Evolutionary conservation across 345 rosid genomes (phyloP).

Genomic region (Populus ilicifolia): DNA sequence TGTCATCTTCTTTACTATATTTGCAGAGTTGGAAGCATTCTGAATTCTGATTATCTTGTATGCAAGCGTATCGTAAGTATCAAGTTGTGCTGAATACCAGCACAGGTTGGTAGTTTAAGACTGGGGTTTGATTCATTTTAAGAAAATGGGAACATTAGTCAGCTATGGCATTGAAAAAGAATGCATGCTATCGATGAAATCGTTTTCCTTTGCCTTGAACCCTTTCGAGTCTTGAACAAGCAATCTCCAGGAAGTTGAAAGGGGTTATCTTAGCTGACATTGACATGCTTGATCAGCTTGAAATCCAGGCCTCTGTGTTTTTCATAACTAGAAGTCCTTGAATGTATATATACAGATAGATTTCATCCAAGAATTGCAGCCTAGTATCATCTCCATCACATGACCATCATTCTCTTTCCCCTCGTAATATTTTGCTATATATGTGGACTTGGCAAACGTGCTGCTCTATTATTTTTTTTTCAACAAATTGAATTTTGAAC

Average conservation of each 20-base stretch:
- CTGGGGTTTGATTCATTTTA: background rate
- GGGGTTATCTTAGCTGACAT: background rate
- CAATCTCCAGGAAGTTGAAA: background rate
- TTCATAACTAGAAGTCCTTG: too few relatives aligned
- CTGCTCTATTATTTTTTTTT: too few relatives aligned
- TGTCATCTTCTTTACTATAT: background rate
- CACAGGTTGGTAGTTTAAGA: background rate
- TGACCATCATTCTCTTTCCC: too few relatives aligned
- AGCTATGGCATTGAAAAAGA: background rate
- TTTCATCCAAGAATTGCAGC: too few relatives aligned
- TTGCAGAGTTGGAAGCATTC: background rate
- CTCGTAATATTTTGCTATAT: too few relatives aligned
- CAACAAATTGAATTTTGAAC: too few relatives aligned
- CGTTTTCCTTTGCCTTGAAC: background rate
- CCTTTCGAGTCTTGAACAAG: background rate
- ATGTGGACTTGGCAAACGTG: too few relatives aligned
- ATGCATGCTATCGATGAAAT: background rate
- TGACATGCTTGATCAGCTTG: too few relatives aligned
- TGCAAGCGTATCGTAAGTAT: background rate
- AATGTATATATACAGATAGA: too few relatives aligned
- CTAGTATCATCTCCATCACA: too few relatives aligned
- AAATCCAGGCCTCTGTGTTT: too few relatives aligned
- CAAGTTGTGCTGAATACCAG: background rate
- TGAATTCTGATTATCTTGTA: background rate
- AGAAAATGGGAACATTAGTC: too few relatives aligned